A percentile compares a stretch with the other conserved stretches of the same genome.
Evolutionary conservation across 352 stramenopile species (phyloP).

Genomic region (Phytophthora sp.): DNA sequence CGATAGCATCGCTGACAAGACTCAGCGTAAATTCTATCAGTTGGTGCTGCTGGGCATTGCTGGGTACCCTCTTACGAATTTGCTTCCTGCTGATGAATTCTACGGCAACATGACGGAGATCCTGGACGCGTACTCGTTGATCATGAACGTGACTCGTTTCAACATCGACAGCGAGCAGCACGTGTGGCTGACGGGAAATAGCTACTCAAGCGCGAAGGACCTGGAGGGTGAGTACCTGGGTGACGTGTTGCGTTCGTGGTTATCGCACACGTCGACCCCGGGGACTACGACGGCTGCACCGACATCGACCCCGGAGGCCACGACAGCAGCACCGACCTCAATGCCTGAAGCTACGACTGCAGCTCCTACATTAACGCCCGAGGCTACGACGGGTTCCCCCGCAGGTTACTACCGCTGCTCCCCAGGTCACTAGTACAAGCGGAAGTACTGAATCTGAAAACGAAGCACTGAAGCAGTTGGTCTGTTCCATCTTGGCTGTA

Average conservation of each 20-base stretch:
- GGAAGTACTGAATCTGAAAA: no score
- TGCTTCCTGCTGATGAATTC: constrained; percentile 39
- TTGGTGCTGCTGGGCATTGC: constrained; percentile 39
- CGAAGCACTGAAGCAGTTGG: no score
- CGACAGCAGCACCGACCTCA: no score
- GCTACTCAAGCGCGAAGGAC: neutral
- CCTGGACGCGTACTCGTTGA: constrained; percentile 27
- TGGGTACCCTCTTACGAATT: constrained; percentile 40
- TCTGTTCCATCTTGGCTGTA: no score
- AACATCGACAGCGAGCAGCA: no score
- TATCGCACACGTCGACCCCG: neutral
- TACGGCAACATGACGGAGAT: constrained; percentile 41
- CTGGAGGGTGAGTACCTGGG: neutral
- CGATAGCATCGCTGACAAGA: constrained; percentile 47
- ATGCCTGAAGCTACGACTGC: no score
- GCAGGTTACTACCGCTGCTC: no score
- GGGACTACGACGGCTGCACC: no score
- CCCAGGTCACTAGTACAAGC: no score
- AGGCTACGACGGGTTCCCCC: no score
- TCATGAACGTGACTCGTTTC: constrained; percentile 20
- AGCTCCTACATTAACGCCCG: no score
- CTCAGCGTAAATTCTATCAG: constrained; percentile 51
- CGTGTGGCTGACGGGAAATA: constrained; percentile 17
- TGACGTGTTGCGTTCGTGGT: neutral
- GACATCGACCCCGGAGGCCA: no score